phyloP scores from a whole-genome alignment of 2,329 filamentous ascomycete genomes.

The Paecilomyces variotii region DNA sequence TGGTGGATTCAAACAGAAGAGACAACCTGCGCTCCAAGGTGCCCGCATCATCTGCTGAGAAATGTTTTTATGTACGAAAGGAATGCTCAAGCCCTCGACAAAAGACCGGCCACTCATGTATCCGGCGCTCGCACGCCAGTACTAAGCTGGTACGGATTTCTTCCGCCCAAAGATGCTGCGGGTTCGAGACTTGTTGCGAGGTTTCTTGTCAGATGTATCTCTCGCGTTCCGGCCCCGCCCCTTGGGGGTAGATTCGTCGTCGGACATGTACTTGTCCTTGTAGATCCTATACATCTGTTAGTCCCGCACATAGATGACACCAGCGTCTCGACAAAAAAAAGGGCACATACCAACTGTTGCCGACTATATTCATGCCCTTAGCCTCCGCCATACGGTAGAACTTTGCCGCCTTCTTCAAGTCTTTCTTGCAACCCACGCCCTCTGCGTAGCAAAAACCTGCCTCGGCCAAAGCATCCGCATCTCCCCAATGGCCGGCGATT shows the following conservation, averaged over 20 bases:
- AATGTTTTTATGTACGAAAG: background rate
- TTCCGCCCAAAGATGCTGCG: constrained; percentile 64
- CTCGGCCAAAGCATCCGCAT: constrained; percentile 87
- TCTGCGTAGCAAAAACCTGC: constrained; percentile 95
- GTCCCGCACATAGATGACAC: background rate
- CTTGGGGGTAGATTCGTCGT: constrained; percentile 42
- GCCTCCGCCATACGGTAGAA: constrained; percentile 86
- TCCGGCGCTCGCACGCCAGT: background rate
- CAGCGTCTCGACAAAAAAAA: background rate
- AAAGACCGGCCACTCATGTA: background rate
- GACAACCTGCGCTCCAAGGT: background rate
- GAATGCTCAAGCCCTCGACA: background rate
- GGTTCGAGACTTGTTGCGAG: constrained; percentile 67
- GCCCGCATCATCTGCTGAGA: background rate
- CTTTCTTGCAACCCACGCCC: constrained; percentile 89
- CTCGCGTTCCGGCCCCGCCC: constrained; percentile 25
- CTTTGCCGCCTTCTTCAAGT: constrained; percentile 85
- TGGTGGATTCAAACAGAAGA: constrained; percentile 2
- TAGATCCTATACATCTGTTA: constrained; percentile 62
- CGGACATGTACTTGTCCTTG: constrained; percentile 82
- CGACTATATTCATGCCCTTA: constrained; percentile 94
- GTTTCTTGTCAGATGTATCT: constrained; percentile 54
- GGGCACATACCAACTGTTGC: constrained; percentile 82
- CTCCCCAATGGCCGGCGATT: constrained; percentile 91
- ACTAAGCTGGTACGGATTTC: constrained; percentile 25